Conservation (phyloP, 2,329 filamentous ascomycete genomes). For the Plectosphaerella cucumerina region DNA sequence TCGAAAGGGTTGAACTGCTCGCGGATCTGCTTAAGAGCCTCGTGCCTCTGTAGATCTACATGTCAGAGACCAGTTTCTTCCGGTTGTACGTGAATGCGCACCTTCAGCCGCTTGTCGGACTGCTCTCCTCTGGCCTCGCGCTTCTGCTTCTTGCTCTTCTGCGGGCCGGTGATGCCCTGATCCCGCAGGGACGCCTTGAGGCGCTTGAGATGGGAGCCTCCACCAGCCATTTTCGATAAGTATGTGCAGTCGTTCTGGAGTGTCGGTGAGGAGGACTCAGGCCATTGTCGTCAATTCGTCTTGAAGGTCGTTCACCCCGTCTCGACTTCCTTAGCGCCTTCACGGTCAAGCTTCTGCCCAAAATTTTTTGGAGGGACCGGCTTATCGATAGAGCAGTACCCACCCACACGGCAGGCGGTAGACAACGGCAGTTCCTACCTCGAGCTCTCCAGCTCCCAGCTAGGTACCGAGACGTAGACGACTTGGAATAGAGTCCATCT, state of each 20-base stretch:
- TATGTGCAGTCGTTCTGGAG: not conserved
- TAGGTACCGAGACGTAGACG: too few species aligned
- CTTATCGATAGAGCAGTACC: conserved; percentile 17
- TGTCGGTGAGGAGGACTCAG: not conserved
- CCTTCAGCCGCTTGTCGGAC: conserved; percentile 62
- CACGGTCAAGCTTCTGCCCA: conserved; percentile 7
- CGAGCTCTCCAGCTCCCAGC: too few species aligned
- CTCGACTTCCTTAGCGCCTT: not conserved
- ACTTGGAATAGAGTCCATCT: too few species aligned
- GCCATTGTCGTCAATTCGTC: not conserved
- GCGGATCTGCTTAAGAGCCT: conserved; percentile 78
- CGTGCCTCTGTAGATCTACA: conserved; percentile 52
- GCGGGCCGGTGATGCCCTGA: conserved; percentile 83
- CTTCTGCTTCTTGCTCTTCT: conserved; percentile 93
- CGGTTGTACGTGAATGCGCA: not conserved
- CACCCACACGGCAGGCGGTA: too few species aligned
- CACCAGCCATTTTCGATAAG: conserved; percentile 62
- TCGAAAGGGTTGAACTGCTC: conserved; percentile 99
- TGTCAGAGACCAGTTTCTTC: too few species aligned
- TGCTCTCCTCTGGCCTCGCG: conserved; percentile 65
- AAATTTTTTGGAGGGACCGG: conserved; percentile 18
- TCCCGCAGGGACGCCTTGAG: conserved; percentile 87
- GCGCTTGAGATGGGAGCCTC: conserved; percentile 86
- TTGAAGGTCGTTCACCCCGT: not conserved
- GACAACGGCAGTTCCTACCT: too few species aligned